These are phyloP conservation scores for Saccharomycopsis lassenensis DNA, from an alignment of 805 yeast genomes.

Conservation along the genomic window DNA sequence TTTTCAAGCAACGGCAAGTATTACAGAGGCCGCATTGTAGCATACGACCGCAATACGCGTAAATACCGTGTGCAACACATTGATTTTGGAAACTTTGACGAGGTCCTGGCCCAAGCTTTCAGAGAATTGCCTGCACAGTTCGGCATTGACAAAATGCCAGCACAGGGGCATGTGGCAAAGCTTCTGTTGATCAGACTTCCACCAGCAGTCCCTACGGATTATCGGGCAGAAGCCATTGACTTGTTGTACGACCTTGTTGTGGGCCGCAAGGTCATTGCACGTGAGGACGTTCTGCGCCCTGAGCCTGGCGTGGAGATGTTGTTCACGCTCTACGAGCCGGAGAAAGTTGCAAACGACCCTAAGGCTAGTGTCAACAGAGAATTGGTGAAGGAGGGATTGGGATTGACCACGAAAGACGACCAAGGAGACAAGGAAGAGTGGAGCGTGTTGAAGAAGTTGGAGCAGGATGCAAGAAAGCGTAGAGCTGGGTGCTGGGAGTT, in stretches of 20 bases:
- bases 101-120: conserved; percentile 32
- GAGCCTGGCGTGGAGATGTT: conserved; percentile 35
- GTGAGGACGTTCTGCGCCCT: conserved; percentile 33
- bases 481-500: conserved; percentile 66
- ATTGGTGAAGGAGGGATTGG: conserved; percentile 49
- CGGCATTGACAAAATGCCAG: conserved; percentile 29
- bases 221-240: conserved; percentile 41
- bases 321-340: conserved; percentile 46
- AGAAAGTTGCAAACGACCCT: conserved; percentile 41
- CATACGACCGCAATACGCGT: conserved; percentile 33
- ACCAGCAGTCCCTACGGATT: conserved; percentile 44
- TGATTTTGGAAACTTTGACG: conserved; percentile 49
- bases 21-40: conserved; percentile 46
- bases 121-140: conserved; percentile 44
- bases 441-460: conserved; percentile 26
- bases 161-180: conserved; percentile 45
- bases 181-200: conserved; percentile 48
- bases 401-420: conserved; percentile 38
- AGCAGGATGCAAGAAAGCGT: conserved; percentile 36
- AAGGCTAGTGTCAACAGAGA: conserved; percentile 49
- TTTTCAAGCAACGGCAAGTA: conserved; percentile 41
- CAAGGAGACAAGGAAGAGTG: conserved; percentile 27
- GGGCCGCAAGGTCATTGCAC: conserved; percentile 44
- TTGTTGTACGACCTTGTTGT: conserved; percentile 41
- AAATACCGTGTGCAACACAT: conserved; percentile 43